Evolutionary conservation across 495 filamentous ascomycete genomes (phyloP).

Genomic region (Talaromyces adpressus): DNA sequence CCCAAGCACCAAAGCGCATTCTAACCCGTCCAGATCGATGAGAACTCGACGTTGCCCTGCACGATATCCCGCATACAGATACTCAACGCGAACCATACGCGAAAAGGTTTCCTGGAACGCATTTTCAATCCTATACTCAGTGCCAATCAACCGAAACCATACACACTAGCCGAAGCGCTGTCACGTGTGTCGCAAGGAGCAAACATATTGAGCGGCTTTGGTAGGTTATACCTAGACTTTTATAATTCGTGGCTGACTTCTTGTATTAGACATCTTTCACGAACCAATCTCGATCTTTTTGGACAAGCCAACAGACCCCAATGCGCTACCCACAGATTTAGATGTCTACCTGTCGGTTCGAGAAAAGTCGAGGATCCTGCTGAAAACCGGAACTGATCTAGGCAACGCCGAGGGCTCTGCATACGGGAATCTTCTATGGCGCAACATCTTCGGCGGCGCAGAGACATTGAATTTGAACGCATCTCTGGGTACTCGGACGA

Average conservation of each 20-base stretch:
- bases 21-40: conserved; percentile 52
- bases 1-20: neutral
- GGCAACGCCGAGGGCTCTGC: conserved; percentile 89
- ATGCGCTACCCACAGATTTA: conserved; percentile 62
- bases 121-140: conserved; percentile 72
- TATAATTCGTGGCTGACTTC: neutral
- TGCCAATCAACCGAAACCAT: conserved; percentile 53
- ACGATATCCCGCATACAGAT: conserved; percentile 77
- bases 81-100: conserved; percentile 69
- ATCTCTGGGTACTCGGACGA: conserved; percentile 77
- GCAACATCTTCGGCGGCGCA: conserved; percentile 92
- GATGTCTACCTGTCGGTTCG: conserved; percentile 67
- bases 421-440: conserved; percentile 71
- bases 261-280: conserved; percentile 69
- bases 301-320: conserved; percentile 58
- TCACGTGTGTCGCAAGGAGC: conserved; percentile 58
- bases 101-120: conserved; percentile 68
- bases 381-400: conserved; percentile 89
- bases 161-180: conserved; percentile 72
- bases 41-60: conserved; percentile 70
- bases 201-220: conserved; percentile 72
- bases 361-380: conserved; percentile 70
- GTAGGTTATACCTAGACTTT: conserved; percentile 35
- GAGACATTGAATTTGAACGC: conserved; percentile 83
- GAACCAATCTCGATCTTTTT: conserved; percentile 73